Evolutionary conservation across 371 early-diverging fungal genomes (phyloP), one percentile per base, ranked within the genome.

Genomic region (Mucor piriformis): DNA sequence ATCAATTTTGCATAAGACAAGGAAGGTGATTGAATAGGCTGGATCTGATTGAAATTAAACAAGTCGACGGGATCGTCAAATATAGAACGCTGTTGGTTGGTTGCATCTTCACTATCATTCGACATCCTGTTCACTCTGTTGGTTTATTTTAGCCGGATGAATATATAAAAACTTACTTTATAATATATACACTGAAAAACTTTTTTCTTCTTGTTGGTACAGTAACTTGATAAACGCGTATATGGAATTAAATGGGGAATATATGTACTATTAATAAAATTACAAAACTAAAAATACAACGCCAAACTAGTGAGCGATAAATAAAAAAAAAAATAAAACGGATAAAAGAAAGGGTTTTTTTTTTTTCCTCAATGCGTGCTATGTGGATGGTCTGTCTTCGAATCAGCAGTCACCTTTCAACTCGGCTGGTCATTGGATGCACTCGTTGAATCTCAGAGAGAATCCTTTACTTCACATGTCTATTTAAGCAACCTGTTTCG

Each of bases 41-140:
- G 50, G 1, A 61, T 61, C 25, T 55, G 62, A 37, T 34, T 55
- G 16, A 56, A 62, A 51, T 56, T 29, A 37, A 50, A 62, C 29
- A 56, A 46, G 23, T 62, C 56, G 0, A 62, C 56, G 21, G 62
- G 62, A 11, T 50, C 51, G 27, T 56, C 56, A 55, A 56, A 62
- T 56, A 55, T 42, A 6, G 62, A 62, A 3, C 25, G 48, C 10
- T 16, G 40, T 23, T 15, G 40, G 29, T 42, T 54, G 44, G 29
- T 38, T 50, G 5, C 18, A 6, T 38, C 54, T 48, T 50, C 33
- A 44, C 16, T 37, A 44, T 59, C 44, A 7, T 24, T 40, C 7
- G 38, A 38, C 53, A 53, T 53, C 25, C 24, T 46, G 21, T 15
- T 38, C 1, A n/a, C 13, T 38, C 15, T 8, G n/a, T 18, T 18